Evolutionary conservation across 2,329 filamentous ascomycete species (phyloP).

Genomic region (Diplodia sapinea): DNA sequence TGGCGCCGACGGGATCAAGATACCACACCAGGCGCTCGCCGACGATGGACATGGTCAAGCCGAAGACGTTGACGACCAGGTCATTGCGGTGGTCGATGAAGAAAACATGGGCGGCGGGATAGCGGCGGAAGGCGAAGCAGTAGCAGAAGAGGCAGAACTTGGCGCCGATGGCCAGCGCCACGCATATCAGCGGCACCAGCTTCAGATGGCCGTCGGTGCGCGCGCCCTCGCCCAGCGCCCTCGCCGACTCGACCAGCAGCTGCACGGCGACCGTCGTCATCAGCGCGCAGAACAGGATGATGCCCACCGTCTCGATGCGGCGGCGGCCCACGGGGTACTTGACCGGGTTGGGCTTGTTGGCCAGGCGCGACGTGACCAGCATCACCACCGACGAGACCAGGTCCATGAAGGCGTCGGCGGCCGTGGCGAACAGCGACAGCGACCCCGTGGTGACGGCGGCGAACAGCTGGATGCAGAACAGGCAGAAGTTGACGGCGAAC

Average conservation of each 20-base stretch:
- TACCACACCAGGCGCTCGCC: slow-evolving; percentile 63
- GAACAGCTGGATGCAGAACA: slow-evolving; percentile 65
- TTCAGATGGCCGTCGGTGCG: slow-evolving; percentile 55
- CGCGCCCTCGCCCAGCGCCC: slow-evolving; percentile 55
- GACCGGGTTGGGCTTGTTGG: slow-evolving; percentile 64
- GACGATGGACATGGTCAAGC: slow-evolving; percentile 62
- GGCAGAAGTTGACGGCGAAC: slow-evolving; percentile 50
- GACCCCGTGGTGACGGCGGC: slow-evolving; percentile 65
- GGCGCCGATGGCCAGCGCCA: slow-evolving; percentile 60
- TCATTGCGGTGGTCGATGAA: slow-evolving; percentile 65
- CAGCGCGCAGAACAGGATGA: slow-evolving; percentile 69
- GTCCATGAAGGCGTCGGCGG: slow-evolving; percentile 70
- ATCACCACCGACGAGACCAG: slow-evolving; percentile 69
- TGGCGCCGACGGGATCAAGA: slow-evolving; percentile 66
- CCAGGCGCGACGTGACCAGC: slow-evolving; percentile 64
- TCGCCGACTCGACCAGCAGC: slow-evolving; percentile 65
- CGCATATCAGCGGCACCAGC: slow-evolving; percentile 61
- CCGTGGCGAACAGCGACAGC: slow-evolving; percentile 68
- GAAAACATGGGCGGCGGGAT: slow-evolving; percentile 63
- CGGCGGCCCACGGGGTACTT: slow-evolving; percentile 68
- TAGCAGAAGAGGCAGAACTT: slow-evolving; percentile 61
- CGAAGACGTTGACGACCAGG: slow-evolving; percentile 62
- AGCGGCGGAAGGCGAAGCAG: slow-evolving; percentile 60
- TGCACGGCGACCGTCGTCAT: slow-evolving; percentile 71
- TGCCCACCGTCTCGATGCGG: slow-evolving; percentile 67